Percentiles rank a stretch among this genome's conserved stretches.
phyloP scores from a whole-genome alignment of 2,329 filamentous ascomycete species.

The Sordariomycetes sp. region DNA sequence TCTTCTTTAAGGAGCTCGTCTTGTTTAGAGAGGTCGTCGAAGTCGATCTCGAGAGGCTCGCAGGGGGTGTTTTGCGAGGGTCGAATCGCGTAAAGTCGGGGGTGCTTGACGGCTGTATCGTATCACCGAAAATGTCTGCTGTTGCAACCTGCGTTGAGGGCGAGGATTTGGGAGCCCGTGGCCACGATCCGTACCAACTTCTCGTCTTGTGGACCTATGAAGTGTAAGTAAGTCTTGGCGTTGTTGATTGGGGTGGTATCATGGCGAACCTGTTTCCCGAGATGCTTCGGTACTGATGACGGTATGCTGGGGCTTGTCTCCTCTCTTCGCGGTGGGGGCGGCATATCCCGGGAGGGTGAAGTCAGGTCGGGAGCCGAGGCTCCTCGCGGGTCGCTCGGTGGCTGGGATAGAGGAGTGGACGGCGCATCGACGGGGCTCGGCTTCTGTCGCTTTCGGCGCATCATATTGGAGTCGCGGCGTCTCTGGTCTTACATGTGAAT shows the following conservation, averaged over 20 bases:
- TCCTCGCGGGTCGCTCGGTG: not conserved
- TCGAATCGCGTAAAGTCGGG: conserved; percentile 43
- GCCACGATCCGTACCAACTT: conserved; percentile 57
- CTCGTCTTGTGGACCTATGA: conserved; percentile 37
- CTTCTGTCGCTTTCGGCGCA: conserved; percentile 2
- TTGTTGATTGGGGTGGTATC: not conserved
- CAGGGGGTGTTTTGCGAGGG: conserved; percentile 20
- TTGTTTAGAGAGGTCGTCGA: conserved; percentile 17
- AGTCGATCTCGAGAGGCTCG: conserved; percentile 1
- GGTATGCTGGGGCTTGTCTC: not conserved
- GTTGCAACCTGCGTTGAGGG: conserved; percentile 49
- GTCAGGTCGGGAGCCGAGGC: not conserved
- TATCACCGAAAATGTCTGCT: conserved; percentile 50
- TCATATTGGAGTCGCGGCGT: not conserved
- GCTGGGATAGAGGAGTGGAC: not conserved
- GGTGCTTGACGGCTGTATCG: conserved; percentile 30
- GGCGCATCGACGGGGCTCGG: not conserved
- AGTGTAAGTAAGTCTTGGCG: not conserved
- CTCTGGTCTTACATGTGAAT: not conserved
- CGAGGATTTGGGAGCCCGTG: conserved; percentile 41
- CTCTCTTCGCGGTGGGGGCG: not conserved
- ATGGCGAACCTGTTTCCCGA: conserved; percentile 1
- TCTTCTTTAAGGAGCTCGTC: conserved; percentile 17
- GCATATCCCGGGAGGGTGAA: not conserved
- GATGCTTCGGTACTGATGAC: not conserved